Evolutionary conservation across 345 rosid species (phyloP).

Genomic region (Salix brachista): DNA sequence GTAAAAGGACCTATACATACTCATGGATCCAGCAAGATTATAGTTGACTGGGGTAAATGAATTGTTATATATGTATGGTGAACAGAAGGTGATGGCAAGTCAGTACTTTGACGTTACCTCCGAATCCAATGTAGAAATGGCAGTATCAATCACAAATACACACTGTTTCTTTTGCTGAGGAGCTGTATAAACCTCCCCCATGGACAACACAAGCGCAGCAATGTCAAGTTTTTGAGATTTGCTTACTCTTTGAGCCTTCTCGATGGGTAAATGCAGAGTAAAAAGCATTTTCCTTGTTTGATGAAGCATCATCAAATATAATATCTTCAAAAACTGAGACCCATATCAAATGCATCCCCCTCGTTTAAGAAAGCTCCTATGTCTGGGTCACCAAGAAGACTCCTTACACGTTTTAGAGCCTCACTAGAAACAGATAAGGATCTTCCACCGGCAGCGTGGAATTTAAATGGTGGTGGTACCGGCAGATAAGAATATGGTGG

Average conservation of each 20-base stretch:
- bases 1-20: conserved; percentile 18
- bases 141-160: conserved; percentile 84
- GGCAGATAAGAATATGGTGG: conserved; percentile 15
- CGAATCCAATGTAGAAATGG: conserved; percentile 32
- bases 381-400: conserved; percentile 89
- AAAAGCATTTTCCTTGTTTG: conserved; percentile 37
- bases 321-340: conserved; percentile 31
- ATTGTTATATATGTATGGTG: conserved; percentile 41
- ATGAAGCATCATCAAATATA: conserved; percentile 26
- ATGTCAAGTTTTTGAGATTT: conserved; percentile 46
- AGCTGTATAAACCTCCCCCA: conserved; percentile 60
- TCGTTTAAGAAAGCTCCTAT: conserved; percentile 51
- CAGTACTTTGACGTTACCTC: conserved; percentile 50
- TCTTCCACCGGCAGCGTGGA: conserved; percentile 88
- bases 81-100: conserved; percentile 83
- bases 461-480: conserved; percentile 52
- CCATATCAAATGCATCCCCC: conserved; percentile 32
- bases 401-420: conserved; percentile 81
- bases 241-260: conserved; percentile 37
- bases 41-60: conserved; percentile 49
- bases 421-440: conserved; percentile 79
- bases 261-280: conserved; percentile 33
- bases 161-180: conserved; percentile 72
- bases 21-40: conserved; percentile 81
- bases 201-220: conserved; percentile 63